Evolutionary conservation across 805 yeast genomes (phyloP).

Genomic region (Yarrowia bubula): DNA sequence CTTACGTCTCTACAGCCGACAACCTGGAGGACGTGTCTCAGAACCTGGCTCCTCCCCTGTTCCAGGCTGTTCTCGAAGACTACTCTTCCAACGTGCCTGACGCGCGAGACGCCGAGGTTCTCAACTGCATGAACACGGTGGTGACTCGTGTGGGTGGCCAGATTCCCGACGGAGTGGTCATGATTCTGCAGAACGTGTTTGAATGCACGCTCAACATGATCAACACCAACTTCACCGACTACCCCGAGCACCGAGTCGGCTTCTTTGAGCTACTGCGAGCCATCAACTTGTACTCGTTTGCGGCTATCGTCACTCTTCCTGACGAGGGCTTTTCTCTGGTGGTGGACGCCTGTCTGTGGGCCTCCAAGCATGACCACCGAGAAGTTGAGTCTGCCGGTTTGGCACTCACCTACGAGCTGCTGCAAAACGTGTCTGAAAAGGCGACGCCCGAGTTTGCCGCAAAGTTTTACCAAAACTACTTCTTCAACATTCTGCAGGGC

Average conservation of each 20-base stretch:
- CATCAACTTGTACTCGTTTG: constrained; percentile 80
- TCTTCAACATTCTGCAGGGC: constrained; percentile 85
- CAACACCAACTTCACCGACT: constrained; percentile 90
- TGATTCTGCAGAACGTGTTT: constrained; percentile 84
- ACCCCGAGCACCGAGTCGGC: constrained; percentile 96
- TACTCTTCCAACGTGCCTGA: constrained; percentile 86
- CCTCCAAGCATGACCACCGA: constrained; percentile 94
- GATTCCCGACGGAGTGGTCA: constrained; percentile 86
- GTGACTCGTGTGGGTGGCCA: constrained; percentile 82
- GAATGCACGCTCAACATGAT: constrained; percentile 95
- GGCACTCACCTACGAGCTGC: constrained; percentile 74
- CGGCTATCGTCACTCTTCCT: constrained; percentile 81
- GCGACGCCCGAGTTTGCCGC: constrained; percentile 71
- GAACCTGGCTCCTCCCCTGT: constrained; percentile 77
- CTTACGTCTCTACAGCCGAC: constrained; percentile 83
- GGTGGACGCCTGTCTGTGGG: constrained; percentile 95
- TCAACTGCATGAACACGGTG: constrained; percentile 89
- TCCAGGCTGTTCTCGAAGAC: constrained; percentile 83
- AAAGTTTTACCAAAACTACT: constrained; percentile 84
- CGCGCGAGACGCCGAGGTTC: constrained; percentile 96
- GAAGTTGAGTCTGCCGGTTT: constrained; percentile 94
- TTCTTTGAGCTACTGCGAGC: constrained; percentile 87
- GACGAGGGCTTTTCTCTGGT: constrained; percentile 89
- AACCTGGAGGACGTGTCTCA: constrained; percentile 79
- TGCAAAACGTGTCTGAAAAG: constrained; percentile 77